Percentiles rank a stretch among this genome's conserved stretches.
Conservation (phyloP, 441 rosid genomes). For the Theobroma grandiflorum region DNA sequence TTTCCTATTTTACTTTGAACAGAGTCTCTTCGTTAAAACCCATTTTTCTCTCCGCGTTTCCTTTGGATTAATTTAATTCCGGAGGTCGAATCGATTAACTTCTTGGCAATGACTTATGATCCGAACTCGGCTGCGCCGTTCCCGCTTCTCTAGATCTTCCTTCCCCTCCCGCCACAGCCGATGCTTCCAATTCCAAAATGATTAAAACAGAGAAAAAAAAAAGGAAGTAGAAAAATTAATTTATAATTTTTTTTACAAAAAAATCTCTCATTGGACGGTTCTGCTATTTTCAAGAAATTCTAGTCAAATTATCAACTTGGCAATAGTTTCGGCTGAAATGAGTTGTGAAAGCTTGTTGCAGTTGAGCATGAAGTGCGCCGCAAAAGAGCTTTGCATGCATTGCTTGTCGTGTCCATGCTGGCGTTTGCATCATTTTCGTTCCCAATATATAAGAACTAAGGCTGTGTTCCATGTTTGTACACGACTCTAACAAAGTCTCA, state of each 20-base stretch:
- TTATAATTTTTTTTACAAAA: no score
- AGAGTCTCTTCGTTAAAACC: background rate
- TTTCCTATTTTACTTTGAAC: background rate
- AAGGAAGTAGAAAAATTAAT: background rate
- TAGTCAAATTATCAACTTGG: conserved; percentile 16
- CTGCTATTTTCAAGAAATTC: conserved; percentile 12
- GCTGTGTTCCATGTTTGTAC: background rate
- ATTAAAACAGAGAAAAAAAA: background rate
- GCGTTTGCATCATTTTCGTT: background rate
- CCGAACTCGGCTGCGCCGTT: conserved; percentile 52
- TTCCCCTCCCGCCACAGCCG: conserved; percentile 38
- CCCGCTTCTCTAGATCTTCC: conserved; percentile 35
- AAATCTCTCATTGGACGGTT: background rate
- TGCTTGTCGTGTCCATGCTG: background rate
- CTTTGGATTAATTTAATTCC: background rate
- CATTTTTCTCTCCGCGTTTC: conserved; percentile 5
- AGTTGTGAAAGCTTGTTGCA: conserved; percentile 27
- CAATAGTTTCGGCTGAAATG: conserved; percentile 17
- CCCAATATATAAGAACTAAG: background rate
- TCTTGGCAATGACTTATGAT: conserved; percentile 38
- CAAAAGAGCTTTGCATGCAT: conserved; percentile 13
- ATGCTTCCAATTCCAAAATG: conserved; percentile 7
- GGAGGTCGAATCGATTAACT: background rate
- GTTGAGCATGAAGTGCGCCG: conserved; percentile 34
- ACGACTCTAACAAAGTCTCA: background rate